Evolutionary conservation across 164 flowering plant genomes (phyloP).

Genomic region (Buxus sempervirens): DNA sequence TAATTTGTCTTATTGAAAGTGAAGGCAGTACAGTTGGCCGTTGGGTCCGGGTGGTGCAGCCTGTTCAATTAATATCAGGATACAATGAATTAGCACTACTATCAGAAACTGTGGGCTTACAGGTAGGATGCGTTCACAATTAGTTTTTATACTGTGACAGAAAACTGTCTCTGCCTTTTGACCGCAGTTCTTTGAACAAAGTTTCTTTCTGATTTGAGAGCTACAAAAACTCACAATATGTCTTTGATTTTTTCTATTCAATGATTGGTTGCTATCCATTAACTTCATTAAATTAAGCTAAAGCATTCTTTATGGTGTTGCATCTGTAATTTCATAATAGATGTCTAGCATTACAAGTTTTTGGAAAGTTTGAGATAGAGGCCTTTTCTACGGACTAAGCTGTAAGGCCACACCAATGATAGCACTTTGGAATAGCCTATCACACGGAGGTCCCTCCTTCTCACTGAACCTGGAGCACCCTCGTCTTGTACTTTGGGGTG

Average conservation of each 20-base stretch:
- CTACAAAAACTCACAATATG: not conserved
- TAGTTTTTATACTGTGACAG: not conserved
- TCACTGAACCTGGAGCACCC: no score
- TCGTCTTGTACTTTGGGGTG: no score
- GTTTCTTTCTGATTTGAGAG: not conserved
- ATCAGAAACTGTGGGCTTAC: slow-evolving; percentile 81
- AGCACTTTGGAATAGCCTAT: no score
- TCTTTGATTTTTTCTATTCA: not conserved
- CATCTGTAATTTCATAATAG: not conserved
- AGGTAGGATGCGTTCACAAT: slow-evolving; percentile 38
- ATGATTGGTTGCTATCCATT: not conserved
- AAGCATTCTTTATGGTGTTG: not conserved
- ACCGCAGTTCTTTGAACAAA: not conserved
- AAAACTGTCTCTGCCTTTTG: not conserved
- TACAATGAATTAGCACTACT: slow-evolving; percentile 65
- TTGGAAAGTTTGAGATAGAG: no score
- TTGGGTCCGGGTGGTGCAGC: slow-evolving; percentile 66
- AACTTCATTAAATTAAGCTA: not conserved
- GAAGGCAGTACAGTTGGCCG: slow-evolving; percentile 65
- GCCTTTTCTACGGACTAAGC: no score
- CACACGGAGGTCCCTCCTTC: no score
- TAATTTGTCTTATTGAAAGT: slow-evolving; percentile 20
- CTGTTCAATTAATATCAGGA: slow-evolving; percentile 59
- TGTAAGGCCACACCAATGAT: no score
- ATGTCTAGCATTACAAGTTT: no score